These are phyloP conservation scores for Camptophora hylomeconis DNA, from an alignment of 2,329 filamentous ascomycete genomes.

Conservation along the genomic window DNA sequence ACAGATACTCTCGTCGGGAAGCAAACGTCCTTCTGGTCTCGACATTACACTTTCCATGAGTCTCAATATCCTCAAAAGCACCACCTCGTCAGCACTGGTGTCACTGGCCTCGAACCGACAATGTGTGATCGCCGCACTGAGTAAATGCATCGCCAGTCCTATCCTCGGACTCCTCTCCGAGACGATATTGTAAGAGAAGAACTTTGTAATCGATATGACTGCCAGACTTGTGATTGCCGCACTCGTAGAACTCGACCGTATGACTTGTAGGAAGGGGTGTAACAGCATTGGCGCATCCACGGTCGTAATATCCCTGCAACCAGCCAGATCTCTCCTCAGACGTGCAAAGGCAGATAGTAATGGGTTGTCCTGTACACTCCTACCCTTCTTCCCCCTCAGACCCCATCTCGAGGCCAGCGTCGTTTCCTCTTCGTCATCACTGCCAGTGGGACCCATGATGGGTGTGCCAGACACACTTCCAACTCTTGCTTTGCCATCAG, in stretches of 20 bases:
- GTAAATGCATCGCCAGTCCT: constrained; percentile 79
- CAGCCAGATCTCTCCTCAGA: constrained; percentile 73
- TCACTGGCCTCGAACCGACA: constrained; percentile 97
- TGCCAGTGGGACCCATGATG: constrained; percentile 3
- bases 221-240: constrained; percentile 93
- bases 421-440: constrained; percentile 26
- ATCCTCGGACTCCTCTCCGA: constrained; percentile 74
- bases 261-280: constrained; percentile 90
- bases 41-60: constrained; percentile 98
- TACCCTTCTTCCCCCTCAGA: constrained; percentile 83
- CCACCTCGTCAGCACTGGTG: constrained; percentile 86
- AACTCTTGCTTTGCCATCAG: constrained; percentile 5
- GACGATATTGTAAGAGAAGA: constrained; percentile 89
- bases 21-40: constrained; percentile 74
- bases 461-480: constrained; percentile 9
- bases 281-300: constrained; percentile 86
- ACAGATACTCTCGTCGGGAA: constrained; percentile 97
- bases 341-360: constrained; percentile 90
- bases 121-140: constrained; percentile 91
- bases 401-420: constrained; percentile 75
- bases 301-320: constrained; percentile 73
- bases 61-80: constrained; percentile 83
- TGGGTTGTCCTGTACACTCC: constrained; percentile 94
- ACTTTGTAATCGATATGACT: constrained; percentile 86
- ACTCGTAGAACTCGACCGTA: constrained; percentile 89